Conservation (phyloP, 2,329 filamentous ascomycete genomes). For the Emmonsia crescens region DNA sequence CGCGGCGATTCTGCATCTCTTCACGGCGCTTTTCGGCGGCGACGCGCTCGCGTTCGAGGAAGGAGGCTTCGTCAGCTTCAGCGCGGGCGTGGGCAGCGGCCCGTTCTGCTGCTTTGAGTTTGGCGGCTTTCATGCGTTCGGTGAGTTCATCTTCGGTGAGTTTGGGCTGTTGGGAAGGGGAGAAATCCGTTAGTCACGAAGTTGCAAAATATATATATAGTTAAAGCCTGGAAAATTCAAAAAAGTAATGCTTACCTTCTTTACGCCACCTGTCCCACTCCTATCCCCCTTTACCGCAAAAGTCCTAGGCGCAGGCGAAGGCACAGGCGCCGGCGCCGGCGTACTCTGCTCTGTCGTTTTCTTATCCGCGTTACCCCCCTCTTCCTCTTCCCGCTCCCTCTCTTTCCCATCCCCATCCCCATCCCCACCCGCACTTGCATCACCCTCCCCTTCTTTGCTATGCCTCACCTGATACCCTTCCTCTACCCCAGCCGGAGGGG, state of each 20-base stretch:
- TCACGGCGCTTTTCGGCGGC: constrained; percentile 46
- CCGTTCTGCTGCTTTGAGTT: constrained; percentile 49
- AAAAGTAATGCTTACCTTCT: constrained; percentile 26
- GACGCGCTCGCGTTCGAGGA: constrained; percentile 52
- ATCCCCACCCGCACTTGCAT: background rate
- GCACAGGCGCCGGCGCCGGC: background rate
- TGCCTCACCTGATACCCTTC: background rate
- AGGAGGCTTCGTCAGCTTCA: constrained; percentile 57
- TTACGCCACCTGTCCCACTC: constrained; percentile 42
- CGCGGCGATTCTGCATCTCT: constrained; percentile 40
- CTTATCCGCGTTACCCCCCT: background rate
- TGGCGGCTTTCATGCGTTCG: constrained; percentile 50
- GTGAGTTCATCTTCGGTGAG: constrained; percentile 55
- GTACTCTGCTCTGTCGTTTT: constrained; percentile 9
- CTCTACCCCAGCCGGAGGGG: background rate
- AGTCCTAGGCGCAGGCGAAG: constrained; percentile 20
- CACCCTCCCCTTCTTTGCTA: background rate
- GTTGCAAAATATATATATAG: background rate
- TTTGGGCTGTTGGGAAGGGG: constrained; percentile 38
- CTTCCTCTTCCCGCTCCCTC: background rate
- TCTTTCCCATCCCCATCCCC: background rate
- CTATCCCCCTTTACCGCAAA: constrained; percentile 45
- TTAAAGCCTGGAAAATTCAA: background rate
- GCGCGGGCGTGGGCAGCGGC: constrained; percentile 52
- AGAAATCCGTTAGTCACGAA: background rate